Percentiles rank a stretch among this genome's conserved stretches.
Evolutionary conservation across 2,329 filamentous ascomycete genomes (phyloP).

Genomic region (Pseudogymnoascus sp.): DNA sequence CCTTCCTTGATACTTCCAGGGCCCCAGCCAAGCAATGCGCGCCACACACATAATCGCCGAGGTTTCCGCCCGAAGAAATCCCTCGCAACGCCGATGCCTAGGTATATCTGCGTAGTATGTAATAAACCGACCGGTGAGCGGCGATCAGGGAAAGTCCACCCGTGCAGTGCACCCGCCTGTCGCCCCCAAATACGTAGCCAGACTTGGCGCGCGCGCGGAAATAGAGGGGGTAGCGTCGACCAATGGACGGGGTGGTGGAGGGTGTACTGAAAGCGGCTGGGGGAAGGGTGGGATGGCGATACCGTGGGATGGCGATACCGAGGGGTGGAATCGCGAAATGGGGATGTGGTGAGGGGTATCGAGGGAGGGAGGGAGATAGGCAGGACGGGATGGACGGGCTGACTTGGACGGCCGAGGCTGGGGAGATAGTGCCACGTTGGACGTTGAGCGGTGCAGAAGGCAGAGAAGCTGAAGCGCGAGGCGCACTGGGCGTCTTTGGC

Average conservation of each 20-base stretch:
- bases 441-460: not conserved
- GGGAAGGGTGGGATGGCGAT: not conserved
- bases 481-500: not conserved
- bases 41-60: not conserved
- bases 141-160: not conserved
- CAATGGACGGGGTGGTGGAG: not conserved
- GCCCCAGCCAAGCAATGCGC: not conserved
- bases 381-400: not conserved
- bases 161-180: not conserved
- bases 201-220: not conserved
- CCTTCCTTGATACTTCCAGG: not conserved
- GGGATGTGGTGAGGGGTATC: not conserved
- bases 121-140: not conserved
- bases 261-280: not conserved
- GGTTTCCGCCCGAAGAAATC: not conserved
- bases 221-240: not conserved
- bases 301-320: not conserved
- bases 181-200: not conserved
- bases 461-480: not conserved
- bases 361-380: not conserved
- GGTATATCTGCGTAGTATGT: not conserved
- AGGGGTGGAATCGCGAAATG: not conserved
- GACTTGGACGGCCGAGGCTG: not conserved
- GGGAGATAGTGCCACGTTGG: not conserved
- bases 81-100: not conserved